These are phyloP conservation scores for Barnettozyma vustinii DNA, from an alignment of 805 yeast species.

Conservation along the genomic window DNA sequence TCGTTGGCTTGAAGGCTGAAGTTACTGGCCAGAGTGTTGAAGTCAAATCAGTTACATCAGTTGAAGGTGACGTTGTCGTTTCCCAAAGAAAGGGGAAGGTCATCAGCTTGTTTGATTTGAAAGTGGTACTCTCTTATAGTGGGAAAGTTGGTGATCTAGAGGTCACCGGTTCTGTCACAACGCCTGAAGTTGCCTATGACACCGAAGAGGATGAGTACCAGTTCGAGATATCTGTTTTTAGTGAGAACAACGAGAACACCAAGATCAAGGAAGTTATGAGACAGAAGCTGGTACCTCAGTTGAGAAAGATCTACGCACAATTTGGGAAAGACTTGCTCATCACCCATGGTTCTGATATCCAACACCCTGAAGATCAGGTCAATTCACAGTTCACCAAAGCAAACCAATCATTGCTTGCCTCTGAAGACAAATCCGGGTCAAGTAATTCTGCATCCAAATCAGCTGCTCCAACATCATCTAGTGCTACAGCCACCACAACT, in stretches of 20 bases:
- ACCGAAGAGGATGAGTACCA: conserved; percentile 81
- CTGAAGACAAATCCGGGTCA: conserved; percentile 7
- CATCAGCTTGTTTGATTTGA: conserved; percentile 82
- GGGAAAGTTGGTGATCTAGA: conserved; percentile 38
- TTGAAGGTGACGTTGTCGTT: conserved; percentile 96
- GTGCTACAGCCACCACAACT: conserved; percentile 7
- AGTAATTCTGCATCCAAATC: background rate
- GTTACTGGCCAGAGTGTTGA: conserved; percentile 27
- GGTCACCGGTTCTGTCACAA: conserved; percentile 65
- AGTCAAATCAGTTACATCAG: conserved; percentile 31
- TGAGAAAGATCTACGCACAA: conserved; percentile 51
- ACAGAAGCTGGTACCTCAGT: conserved; percentile 56
- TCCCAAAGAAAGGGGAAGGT: conserved; percentile 96
- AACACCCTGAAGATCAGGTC: conserved; percentile 65
- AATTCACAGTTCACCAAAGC: conserved; percentile 50
- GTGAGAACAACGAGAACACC: conserved; percentile 48
- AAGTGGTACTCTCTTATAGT: conserved; percentile 51
- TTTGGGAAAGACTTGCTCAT: conserved; percentile 77
- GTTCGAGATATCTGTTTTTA: conserved; percentile 65
- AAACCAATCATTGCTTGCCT: conserved; percentile 31
- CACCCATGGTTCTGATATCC: conserved; percentile 81
- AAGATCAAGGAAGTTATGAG: conserved; percentile 45
- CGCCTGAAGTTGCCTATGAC: conserved; percentile 95
- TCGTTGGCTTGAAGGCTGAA: conserved; percentile 40
- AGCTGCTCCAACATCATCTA: conserved; percentile 2